Evolutionary conservation across 2,329 filamentous ascomycete genomes (phyloP), one percentile per base, ranked within the genome.

Genomic region (Ophiocordyceps camponoti-floridani): DNA sequence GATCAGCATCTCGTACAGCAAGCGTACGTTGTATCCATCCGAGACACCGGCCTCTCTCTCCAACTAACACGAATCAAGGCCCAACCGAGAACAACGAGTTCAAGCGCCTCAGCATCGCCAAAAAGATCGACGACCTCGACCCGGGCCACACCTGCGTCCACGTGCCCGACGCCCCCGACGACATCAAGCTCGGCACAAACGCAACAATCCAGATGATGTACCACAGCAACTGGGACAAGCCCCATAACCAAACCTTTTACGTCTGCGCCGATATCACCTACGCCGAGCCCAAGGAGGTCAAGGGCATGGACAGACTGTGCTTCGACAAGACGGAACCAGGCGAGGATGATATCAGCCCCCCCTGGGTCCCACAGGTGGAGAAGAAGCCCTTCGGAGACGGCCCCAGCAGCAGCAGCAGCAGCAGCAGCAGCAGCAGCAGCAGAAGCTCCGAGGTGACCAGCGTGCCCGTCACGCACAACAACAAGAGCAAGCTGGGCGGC

Each of bases 121-220:
- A 58, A 26, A 50, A 56, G 13, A 56, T 68, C 47, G 50, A 56
- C n/a, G 59, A 65, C 43, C 53, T 70, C 30, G 58, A 66, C 46
- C 59, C 65, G 4, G 68, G 68, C 40, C 67, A 70, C 51, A 66
- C 64, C 45, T 72, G 69, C 51, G 57, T 68, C 43, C 51, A 51
- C 33, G 49, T 69, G 31, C 55, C 57, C n/a, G 49, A 58, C 33
- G 53, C 59, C 0, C 58, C 65, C 1, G 49, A 38, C 3, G 53
- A 49, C 9, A 56, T 63, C 46, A 48, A 49, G 7, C 50, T 60
- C 6, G 68, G 68, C 19, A 56, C 59, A 45, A 66, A 67, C 46
- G 68, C 68, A 14, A 72, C 68, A 10, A 58, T 71, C 19, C 68
- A 70, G 49, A 58, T 72, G 49, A 62, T 63, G 46, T 72, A 70